phyloP scores from a whole-genome alignment of 495 filamentous ascomycete species.

The Filosporella fistucella region DNA sequence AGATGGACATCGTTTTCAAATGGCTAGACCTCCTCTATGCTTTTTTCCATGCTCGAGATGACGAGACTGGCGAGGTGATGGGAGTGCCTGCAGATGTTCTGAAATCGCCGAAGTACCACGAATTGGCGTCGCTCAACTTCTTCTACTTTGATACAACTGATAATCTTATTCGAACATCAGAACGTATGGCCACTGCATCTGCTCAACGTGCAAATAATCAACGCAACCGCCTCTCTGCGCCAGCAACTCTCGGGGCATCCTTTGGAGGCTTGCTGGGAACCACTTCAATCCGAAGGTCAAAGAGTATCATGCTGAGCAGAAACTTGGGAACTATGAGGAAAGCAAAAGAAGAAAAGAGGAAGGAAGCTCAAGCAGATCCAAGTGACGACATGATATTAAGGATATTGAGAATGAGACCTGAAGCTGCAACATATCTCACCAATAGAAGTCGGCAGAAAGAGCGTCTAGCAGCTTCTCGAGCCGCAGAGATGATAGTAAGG shows the following conservation, averaged over 20 bases:
- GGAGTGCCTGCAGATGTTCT: constrained; percentile 89
- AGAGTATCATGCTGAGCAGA: constrained; percentile 90
- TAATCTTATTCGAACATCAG: constrained; percentile 84
- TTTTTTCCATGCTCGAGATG: constrained; percentile 93
- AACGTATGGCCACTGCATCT: constrained; percentile 89
- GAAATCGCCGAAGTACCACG: constrained; percentile 96
- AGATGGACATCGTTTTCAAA: constrained; percentile 90
- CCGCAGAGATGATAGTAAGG: constrained; percentile 90
- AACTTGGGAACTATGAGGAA: constrained; percentile 96
- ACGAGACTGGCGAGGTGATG: constrained; percentile 75
- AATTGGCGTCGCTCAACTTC: constrained; percentile 92
- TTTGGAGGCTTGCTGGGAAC: constrained; percentile 66
- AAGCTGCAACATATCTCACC: constrained; percentile 84
- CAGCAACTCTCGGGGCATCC: constrained; percentile 49
- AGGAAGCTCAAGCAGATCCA: constrained; percentile 92
- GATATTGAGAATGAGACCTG: constrained; percentile 92
- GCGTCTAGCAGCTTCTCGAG: constrained; percentile 80
- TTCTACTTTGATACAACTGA: constrained; percentile 96
- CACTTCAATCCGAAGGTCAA: constrained; percentile 69
- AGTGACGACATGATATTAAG: constrained; percentile 98
- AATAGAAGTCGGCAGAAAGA: constrained; percentile 93
- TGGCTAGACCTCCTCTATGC: constrained; percentile 90
- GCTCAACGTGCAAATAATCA: constrained; percentile 71
- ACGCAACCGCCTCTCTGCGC: constrained; percentile 69
- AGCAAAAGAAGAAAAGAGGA: constrained; percentile 91